These are phyloP conservation scores for Ustilago crameri DNA, from an alignment of 1,284 basidiomycete genomes.

Conservation along the genomic window DNA sequence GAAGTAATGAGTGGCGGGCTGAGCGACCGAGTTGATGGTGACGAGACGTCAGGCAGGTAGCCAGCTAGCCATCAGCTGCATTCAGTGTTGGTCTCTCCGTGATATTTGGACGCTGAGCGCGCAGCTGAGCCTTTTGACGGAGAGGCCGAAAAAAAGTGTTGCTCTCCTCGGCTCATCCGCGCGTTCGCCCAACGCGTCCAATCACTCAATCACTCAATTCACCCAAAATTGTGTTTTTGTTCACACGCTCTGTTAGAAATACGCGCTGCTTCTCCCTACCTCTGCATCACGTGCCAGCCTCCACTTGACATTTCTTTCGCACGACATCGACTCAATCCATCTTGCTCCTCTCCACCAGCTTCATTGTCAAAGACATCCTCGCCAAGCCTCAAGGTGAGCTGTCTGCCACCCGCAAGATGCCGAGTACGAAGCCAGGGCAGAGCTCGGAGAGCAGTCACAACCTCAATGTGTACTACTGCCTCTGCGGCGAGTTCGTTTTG, in stretches of 20 bases:
- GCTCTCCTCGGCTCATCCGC: conserved; percentile 1
- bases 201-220: neutral
- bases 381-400: too few species aligned
- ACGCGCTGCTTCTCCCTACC: too few species aligned
- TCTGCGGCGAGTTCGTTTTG: conserved; percentile 65
- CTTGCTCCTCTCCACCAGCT: neutral
- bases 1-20: too few species aligned
- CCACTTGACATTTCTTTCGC: conserved; percentile 18
- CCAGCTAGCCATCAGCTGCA: too few species aligned
- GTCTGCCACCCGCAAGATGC: too few species aligned
- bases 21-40: too few species aligned
- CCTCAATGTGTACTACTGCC: conserved; percentile 61
- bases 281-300: conserved; percentile 29
- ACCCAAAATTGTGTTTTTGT: conserved; percentile 6
- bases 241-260: too few species aligned
- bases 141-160: conserved; percentile 10
- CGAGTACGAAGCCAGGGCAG: neutral
- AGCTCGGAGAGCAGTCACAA: conserved; percentile 1
- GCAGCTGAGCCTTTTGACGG: neutral
- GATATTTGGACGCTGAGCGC: neutral
- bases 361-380: neutral
- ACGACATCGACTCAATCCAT: conserved; percentile 7
- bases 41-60: too few species aligned
- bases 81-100: conserved; percentile 7
- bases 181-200: conserved; percentile 3